Conservation (phyloP, 176 grass and related monocot species). For the Triticum urartu region DNA sequence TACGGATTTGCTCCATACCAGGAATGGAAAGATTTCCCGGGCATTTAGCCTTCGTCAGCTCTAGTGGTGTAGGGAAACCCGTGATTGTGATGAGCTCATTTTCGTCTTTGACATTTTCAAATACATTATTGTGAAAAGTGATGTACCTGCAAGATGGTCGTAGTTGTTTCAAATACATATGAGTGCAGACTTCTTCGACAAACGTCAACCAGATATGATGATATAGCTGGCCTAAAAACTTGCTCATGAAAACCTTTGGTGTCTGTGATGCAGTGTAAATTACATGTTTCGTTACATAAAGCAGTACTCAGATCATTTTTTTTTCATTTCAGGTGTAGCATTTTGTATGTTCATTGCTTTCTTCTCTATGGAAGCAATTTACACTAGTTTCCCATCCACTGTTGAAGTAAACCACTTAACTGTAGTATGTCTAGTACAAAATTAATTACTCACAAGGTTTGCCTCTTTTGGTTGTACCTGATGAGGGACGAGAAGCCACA, state of each 20-base stretch:
- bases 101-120: constrained; percentile 38
- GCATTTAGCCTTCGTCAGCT: constrained; percentile 39
- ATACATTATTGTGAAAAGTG: constrained; percentile 22
- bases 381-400: neutral
- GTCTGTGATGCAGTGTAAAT: neutral
- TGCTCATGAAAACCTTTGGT: neutral
- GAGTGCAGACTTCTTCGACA: neutral
- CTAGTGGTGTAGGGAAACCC: constrained; percentile 47
- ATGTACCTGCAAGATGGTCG: constrained; percentile 27
- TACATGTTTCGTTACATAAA: neutral
- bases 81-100: constrained; percentile 41
- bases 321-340: neutral
- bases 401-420: neutral
- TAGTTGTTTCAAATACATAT: neutral
- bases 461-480: constrained; percentile 9
- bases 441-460: neutral
- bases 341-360: neutral
- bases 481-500: constrained; percentile 42
- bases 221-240: neutral
- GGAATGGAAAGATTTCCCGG: neutral
- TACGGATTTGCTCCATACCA: constrained; percentile 14
- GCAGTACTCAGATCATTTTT: neutral
- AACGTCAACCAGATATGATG: neutral
- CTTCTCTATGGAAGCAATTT: neutral
- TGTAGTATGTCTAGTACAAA: neutral